phyloP scores from a whole-genome alignment of 1,284 basidiomycete species.

The Neonothopanus nambi region DNA sequence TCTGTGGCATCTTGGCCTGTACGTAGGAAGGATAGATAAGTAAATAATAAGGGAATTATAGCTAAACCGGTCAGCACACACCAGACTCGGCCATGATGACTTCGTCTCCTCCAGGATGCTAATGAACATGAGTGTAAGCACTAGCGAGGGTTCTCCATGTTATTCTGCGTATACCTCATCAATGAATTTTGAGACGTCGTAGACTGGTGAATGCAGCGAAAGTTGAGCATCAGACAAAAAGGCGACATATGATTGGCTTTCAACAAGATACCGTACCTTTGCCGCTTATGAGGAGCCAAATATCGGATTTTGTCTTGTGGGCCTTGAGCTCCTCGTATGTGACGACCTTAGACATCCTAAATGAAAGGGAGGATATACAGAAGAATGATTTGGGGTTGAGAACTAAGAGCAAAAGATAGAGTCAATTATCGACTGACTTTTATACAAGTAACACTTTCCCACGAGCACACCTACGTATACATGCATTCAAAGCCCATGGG shows the following conservation, averaged over 20 bases:
- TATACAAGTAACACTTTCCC: constrained; percentile 26
- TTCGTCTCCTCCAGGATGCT: constrained; percentile 99
- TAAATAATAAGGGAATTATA: not conserved
- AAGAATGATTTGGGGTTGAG: constrained; percentile 17
- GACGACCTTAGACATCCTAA: constrained; percentile 49
- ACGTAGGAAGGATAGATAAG: constrained; percentile 11
- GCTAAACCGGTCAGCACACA: constrained; percentile 41
- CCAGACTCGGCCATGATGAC: constrained; percentile 93
- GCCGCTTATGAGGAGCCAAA: constrained; percentile 81
- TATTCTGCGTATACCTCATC: constrained; percentile 73
- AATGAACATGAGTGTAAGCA: constrained; percentile 6
- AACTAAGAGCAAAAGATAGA: constrained; percentile 10
- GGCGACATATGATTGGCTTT: constrained; percentile 34
- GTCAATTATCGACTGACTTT: constrained; percentile 16
- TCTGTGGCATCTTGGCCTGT: constrained; percentile 93
- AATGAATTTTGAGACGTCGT: constrained; percentile 92
- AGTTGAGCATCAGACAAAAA: constrained; percentile 34
- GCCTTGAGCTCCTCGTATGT: constrained; percentile 75
- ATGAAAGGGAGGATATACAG: constrained; percentile 22
- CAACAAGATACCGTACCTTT: constrained; percentile 59
- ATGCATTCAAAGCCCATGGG: not conserved
- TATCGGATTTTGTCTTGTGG: constrained; percentile 70
- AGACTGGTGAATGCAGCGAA: constrained; percentile 59
- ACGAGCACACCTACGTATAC: constrained; percentile 13
- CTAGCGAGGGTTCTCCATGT: constrained; percentile 23